phyloP scores from a whole-genome alignment of 192 early-diverging fungal genomes.

The Coemansia furcata region DNA sequence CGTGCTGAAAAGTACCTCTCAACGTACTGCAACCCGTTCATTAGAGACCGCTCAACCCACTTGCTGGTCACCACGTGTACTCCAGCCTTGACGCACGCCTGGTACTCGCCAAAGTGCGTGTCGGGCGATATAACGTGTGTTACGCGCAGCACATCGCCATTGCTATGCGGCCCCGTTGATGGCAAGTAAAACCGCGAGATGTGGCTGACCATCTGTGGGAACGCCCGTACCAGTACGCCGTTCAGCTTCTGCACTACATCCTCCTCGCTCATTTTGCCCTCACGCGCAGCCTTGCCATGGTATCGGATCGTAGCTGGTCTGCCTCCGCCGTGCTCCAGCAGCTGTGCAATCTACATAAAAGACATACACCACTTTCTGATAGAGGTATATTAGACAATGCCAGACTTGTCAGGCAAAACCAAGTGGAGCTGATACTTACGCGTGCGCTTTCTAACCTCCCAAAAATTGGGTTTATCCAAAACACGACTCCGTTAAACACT shows the following conservation, averaged over 20 bases:
- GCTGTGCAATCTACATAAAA: constrained; percentile 26
- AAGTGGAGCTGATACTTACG: constrained; percentile 16
- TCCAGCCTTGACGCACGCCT: constrained; percentile 23
- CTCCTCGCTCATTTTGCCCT: neutral
- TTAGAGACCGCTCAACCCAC: constrained; percentile 42
- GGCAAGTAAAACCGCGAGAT: constrained; percentile 35
- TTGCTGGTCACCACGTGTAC: constrained; percentile 38
- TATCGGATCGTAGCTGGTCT: constrained; percentile 26
- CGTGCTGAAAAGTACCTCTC: constrained; percentile 43
- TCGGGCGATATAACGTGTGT: constrained; percentile 42
- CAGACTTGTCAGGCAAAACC: neutral
- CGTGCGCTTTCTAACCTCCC: constrained; percentile 11
- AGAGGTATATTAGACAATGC: neutral
- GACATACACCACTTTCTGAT: neutral
- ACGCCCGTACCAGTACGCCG: constrained; percentile 32
- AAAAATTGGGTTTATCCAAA: constrained; percentile 41
- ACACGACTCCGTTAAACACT: constrained; percentile 38
- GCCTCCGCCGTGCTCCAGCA: constrained; percentile 32
- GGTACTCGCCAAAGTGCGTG: constrained; percentile 51
- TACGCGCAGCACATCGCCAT: constrained; percentile 4
- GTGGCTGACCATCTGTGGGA: constrained; percentile 45
- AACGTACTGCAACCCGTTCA: constrained; percentile 29
- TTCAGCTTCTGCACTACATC: constrained; percentile 22
- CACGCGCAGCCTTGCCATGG: constrained; percentile 5
- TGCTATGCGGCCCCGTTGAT: neutral